Base-by-base conservation (phyloP, 2,329 filamentous ascomycete species). In the Paraphaeosphaeria sporulosa region DNA sequence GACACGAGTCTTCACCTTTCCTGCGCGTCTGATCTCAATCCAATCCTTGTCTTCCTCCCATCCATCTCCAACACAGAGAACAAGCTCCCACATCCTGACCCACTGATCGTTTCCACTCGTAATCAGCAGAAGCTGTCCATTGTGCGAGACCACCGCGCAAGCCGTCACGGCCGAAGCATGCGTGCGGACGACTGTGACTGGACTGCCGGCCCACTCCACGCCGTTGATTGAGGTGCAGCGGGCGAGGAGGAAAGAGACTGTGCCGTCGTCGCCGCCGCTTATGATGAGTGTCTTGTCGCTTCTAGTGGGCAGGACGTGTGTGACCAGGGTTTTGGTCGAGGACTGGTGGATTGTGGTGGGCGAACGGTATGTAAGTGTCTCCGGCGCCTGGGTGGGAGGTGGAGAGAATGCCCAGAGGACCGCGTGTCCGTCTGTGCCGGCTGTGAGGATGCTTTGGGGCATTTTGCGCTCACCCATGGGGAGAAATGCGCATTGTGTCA, bases 201-300 rank as follows among this genome's bases (percentile, higher is more conserved):
- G 79, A 10, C 57, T 56, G 12, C 53, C 55, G 9, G 34, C 42
- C 27, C 59, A 54, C 32, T 50, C 59, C 67, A 15, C 73, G 69
- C 42, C 67, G 73, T 8, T 78, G 57, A 1, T 6, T 8, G n/a
- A 15, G 40, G 17, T 10, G 19, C 34, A 43, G 17, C 34, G 40
- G n/a, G 51, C 58, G 40, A 66, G 57, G 30, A 84, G 67, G 34
- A 84, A 72, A 0, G 85, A 89, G 0, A 98, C 76, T 3, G 90
- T 90, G 63, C 95, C 95, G 76, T 98, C 95, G 69, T 99, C 95
- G 23, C 95, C 93, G 27, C 92, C 93, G 0, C 92, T 93, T 4
- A 92, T 76, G 19, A 96, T 72, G 0, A 91, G 65, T 65, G 80
- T 67, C 54, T 77, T 65, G n/a, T 66, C 68, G 32, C 72, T 38